phyloP scores from a whole-genome alignment of 192 early-diverging fungal genomes.

The Coemansia sp. region DNA sequence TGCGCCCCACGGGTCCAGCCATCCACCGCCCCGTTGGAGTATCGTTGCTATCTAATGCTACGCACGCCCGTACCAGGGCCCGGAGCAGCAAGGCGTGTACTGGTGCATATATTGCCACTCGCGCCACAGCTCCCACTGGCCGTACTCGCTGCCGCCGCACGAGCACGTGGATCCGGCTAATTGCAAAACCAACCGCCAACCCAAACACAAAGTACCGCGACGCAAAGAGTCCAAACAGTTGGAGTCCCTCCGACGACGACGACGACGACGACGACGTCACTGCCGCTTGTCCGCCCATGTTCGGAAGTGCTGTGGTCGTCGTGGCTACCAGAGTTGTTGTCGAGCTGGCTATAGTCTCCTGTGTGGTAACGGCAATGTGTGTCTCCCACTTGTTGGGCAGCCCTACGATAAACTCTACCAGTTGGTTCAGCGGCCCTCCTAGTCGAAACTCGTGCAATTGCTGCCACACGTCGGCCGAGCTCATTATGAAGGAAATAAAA shows the following conservation, averaged over 20 bases:
- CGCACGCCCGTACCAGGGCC: conserved; percentile 12
- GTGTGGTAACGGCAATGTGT: neutral
- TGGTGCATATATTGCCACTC: conserved; percentile 37
- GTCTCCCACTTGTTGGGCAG: conserved; percentile 19
- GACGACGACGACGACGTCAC: neutral
- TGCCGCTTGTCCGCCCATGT: neutral
- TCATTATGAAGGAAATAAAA: neutral
- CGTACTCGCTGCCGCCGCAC: conserved; percentile 47
- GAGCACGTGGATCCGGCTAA: conserved; percentile 50
- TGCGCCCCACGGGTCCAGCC: conserved; percentile 14
- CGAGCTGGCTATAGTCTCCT: neutral
- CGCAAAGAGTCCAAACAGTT: conserved; percentile 47
- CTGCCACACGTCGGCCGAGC: conserved; percentile 45
- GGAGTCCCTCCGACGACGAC: conserved; percentile 13
- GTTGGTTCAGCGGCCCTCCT: conserved; percentile 16
- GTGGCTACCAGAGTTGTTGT: neutral
- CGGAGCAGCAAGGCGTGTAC: conserved; percentile 24
- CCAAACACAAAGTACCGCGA: conserved; percentile 49
- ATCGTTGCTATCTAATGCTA: conserved; percentile 10
- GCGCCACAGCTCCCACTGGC: conserved; percentile 21
- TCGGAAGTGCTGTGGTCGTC: neutral
- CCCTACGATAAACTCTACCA: conserved; percentile 19
- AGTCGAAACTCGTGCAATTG: conserved; percentile 38
- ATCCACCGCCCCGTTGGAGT: conserved; percentile 19
- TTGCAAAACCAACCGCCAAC: conserved; percentile 31